phyloP scores from a whole-genome alignment of 768 basidiomycete species.

The Leccinellum albellum region DNA sequence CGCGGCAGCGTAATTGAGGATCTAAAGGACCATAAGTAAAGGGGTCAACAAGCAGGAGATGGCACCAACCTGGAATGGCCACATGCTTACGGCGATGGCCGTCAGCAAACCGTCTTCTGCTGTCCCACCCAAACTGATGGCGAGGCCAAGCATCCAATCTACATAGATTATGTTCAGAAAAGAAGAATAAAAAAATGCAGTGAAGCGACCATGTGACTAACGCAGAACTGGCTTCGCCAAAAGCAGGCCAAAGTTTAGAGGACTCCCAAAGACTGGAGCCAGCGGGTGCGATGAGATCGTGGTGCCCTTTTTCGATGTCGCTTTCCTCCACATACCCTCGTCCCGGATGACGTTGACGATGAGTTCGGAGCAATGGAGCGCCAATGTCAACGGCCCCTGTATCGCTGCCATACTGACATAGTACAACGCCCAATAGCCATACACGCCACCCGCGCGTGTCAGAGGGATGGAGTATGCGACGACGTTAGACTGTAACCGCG shows the following conservation, averaged over 20 bases:
- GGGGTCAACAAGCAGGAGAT: not conserved
- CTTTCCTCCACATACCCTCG: constrained; percentile 26
- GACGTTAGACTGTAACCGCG: constrained; percentile 14
- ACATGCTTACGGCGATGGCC: constrained; percentile 23
- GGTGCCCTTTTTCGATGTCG: constrained; percentile 13
- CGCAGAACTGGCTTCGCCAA: constrained; percentile 24
- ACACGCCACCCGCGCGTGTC: constrained; percentile 11
- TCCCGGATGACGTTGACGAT: constrained; percentile 29
- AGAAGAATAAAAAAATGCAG: not conserved
- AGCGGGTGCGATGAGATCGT: constrained; percentile 19
- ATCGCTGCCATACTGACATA: constrained; percentile 23
- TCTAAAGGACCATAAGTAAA: constrained; percentile 10
- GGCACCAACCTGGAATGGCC: constrained; percentile 21
- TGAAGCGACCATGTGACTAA: constrained; percentile 8
- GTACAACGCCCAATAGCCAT: constrained; percentile 24
- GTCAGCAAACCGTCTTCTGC: constrained; percentile 12
- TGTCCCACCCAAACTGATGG: constrained; percentile 16
- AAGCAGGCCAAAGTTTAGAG: constrained; percentile 14
- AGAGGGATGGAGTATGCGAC: constrained; percentile 22
- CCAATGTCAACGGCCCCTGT: constrained; percentile 28
- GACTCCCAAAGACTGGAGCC: constrained; percentile 18
- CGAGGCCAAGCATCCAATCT: constrained; percentile 35
- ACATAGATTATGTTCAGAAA: not conserved
- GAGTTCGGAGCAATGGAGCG: constrained; percentile 27
- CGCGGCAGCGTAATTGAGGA: constrained; percentile 22